Percentiles rank a stretch among this genome's conserved stretches.
These are phyloP conservation scores for Globisporangium canariense DNA, from an alignment of 352 stramenopile genomes.

Conservation along the genomic window DNA sequence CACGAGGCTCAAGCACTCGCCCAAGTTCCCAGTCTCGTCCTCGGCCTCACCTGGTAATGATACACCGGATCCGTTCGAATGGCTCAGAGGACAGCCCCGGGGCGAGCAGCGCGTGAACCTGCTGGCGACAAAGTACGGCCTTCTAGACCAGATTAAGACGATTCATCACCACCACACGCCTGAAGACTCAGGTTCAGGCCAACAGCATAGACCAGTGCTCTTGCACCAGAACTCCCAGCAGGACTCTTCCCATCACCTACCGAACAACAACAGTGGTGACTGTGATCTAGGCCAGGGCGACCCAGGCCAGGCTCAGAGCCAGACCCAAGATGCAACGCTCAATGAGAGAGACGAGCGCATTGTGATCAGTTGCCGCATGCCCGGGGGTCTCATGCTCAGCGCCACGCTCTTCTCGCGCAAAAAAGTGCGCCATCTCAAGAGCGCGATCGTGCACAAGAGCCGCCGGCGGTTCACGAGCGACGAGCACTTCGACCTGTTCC, in stretches of 20 bases:
- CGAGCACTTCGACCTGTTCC: slow-evolving; percentile 53
- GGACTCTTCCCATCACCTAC: background rate
- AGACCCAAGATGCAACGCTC: background rate
- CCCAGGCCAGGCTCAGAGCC: background rate
- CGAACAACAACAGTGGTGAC: background rate
- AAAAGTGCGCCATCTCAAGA: slow-evolving; percentile 55
- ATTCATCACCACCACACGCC: slow-evolving; percentile 7
- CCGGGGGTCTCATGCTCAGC: slow-evolving; percentile 47
- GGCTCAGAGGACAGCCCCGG: slow-evolving; percentile 42
- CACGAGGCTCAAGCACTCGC: slow-evolving; percentile 1
- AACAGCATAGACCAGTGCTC: background rate
- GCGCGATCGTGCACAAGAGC: slow-evolving; percentile 30
- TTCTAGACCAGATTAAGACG: slow-evolving; percentile 33
- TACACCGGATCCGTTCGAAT: slow-evolving; percentile 51
- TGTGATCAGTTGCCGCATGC: slow-evolving; percentile 49
- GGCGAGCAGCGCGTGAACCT: slow-evolving; percentile 53
- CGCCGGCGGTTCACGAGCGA: slow-evolving; percentile 44
- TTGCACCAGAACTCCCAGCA: background rate
- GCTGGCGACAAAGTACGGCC: slow-evolving; percentile 40
- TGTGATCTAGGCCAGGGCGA: background rate
- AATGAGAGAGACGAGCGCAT: slow-evolving; percentile 23
- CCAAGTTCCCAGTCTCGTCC: background rate
- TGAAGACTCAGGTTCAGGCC: background rate
- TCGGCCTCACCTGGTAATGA: background rate
- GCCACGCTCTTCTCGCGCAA: slow-evolving; percentile 37